Conservation (phyloP, 306 rosid species). For the Carpinus fangiana region DNA sequence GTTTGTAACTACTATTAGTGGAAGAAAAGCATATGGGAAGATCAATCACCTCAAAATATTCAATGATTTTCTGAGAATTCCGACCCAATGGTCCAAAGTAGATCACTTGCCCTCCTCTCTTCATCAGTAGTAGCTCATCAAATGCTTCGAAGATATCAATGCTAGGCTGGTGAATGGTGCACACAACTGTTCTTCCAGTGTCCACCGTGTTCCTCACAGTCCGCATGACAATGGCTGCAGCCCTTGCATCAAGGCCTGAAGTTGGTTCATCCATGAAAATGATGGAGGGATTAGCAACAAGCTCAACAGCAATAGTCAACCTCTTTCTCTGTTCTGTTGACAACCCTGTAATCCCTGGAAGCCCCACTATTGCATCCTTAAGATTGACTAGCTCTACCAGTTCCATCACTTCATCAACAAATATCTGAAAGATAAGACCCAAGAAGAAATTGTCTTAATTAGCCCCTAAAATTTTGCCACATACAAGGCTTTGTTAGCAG, state of each 20-base stretch:
- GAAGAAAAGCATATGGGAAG: not conserved
- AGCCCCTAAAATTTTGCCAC: not conserved
- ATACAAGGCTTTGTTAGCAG: not conserved
- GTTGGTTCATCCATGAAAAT: constrained; percentile 99
- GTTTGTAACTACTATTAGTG: not conserved
- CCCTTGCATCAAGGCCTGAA: constrained; percentile 98
- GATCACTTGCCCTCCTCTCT: constrained; percentile 95
- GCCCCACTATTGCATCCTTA: constrained; percentile 88
- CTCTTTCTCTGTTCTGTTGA: constrained; percentile 96
- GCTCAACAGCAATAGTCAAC: constrained; percentile 94
- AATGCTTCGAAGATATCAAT: constrained; percentile 98
- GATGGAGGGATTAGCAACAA: constrained; percentile 96
- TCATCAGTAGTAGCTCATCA: constrained; percentile 87
- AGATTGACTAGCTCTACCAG: constrained; percentile 80
- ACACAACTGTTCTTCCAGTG: constrained; percentile 98
- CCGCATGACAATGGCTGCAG: constrained; percentile 99
- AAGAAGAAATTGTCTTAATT: not conserved
- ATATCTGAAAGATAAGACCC: constrained; percentile 47
- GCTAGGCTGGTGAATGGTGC: constrained; percentile 99
- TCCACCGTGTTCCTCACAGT: constrained; percentile 96
- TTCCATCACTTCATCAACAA: constrained; percentile 94
- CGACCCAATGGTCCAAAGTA: constrained; percentile 87
- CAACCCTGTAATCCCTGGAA: constrained; percentile 92
- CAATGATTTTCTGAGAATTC: constrained; percentile 76
- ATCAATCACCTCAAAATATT: constrained; percentile 76